Conservation (phyloP, 306 rosid species). For the Casuarina cunninghamiana region DNA sequence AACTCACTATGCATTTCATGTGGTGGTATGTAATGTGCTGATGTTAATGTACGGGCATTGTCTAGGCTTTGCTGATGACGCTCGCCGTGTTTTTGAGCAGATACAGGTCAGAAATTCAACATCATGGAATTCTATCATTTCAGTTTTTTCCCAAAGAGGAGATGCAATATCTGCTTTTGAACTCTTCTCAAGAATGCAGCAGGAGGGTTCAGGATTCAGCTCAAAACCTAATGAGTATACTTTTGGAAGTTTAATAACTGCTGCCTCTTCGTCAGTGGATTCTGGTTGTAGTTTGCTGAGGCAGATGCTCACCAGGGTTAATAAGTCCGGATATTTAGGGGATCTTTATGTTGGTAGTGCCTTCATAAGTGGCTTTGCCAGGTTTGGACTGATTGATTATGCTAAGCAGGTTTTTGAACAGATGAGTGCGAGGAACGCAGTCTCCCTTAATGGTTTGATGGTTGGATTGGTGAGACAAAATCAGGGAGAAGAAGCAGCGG, state of each 20-base stretch:
- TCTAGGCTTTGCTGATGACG: slow-evolving; percentile 50
- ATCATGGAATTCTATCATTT: slow-evolving; percentile 87
- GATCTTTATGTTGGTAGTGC: slow-evolving; percentile 90
- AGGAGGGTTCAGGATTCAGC: slow-evolving; percentile 31
- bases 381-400: slow-evolving; percentile 49
- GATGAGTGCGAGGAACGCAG: slow-evolving; percentile 67
- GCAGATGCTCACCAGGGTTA: slow-evolving; percentile 65
- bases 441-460: slow-evolving; percentile 85
- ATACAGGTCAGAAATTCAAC: slow-evolving; percentile 43
- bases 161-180: slow-evolving; percentile 61
- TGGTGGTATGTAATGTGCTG: slow-evolving; percentile 67
- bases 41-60: slow-evolving; percentile 75
- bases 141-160: slow-evolving; percentile 69
- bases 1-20: slow-evolving; percentile 44
- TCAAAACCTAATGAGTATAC: slow-evolving; percentile 75
- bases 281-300: slow-evolving; percentile 52
- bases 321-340: slow-evolving; percentile 56
- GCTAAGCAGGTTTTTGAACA: slow-evolving; percentile 65
- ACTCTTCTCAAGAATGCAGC: slow-evolving; percentile 65
- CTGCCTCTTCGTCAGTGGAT: slow-evolving; percentile 47
- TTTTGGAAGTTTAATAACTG: slow-evolving; percentile 73
- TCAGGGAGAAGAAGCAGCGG: slow-evolving; percentile 76
- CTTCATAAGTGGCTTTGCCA: slow-evolving; percentile 76
- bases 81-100: slow-evolving; percentile 60
- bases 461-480: slow-evolving; percentile 83